Conservation (phyloP, 441 rosid genomes). For the Caryocar brasiliense region DNA sequence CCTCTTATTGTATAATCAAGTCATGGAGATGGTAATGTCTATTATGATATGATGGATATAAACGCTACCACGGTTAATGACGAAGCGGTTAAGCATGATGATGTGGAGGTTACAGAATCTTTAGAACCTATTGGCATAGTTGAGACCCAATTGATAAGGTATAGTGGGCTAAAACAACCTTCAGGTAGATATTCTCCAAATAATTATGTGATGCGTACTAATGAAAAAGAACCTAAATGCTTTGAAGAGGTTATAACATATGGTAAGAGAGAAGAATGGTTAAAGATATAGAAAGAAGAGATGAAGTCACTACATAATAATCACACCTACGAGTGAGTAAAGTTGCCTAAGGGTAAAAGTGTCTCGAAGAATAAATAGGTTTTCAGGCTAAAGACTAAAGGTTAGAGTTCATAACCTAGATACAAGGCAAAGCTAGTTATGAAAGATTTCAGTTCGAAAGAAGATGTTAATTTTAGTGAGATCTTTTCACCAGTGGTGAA, state of each 20-base stretch:
- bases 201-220: neutral
- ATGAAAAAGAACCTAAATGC: neutral
- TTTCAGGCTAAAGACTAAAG: neutral
- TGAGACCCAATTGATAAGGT: neutral
- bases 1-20: neutral
- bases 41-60: too few species aligned
- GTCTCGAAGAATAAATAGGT: neutral
- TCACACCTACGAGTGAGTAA: neutral
- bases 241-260: neutral
- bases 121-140: neutral
- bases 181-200: neutral
- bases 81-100: neutral
- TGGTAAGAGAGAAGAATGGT: too few species aligned
- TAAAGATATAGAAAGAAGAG: neutral
- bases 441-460: neutral
- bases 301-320: neutral
- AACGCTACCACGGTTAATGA: neutral
- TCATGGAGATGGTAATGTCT: neutral
- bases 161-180: neutral
- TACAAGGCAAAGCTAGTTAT: neutral
- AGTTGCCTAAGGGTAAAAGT: neutral
- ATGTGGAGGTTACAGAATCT: neutral
- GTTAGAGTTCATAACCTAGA: neutral
- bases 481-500: neutral
- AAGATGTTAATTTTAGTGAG: neutral